Conservation (phyloP, 2,329 filamentous ascomycete species). For the Celoporthe dispersa region DNA sequence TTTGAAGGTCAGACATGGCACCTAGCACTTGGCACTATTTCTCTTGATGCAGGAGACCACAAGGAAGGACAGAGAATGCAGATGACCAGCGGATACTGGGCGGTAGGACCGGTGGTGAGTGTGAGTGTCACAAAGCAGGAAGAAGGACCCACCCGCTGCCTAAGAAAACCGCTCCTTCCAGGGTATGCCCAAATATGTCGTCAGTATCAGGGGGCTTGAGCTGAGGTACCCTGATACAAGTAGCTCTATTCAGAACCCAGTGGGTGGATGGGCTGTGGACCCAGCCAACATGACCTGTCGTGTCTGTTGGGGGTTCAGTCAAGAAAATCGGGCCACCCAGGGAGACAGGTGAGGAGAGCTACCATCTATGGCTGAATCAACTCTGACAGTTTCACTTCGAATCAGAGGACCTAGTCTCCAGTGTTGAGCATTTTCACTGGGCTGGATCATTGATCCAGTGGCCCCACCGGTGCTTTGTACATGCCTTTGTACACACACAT, state of each 20-base stretch:
- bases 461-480: not conserved
- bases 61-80: not conserved
- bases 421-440: not conserved
- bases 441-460: not conserved
- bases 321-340: too few relatives aligned
- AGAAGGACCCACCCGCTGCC: not conserved
- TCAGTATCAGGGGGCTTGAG: not conserved
- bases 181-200: not conserved
- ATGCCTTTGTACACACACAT: not conserved
- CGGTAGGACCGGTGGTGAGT: not conserved
- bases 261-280: too few relatives aligned
- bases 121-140: not conserved
- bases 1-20: not conserved
- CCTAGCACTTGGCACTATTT: not conserved
- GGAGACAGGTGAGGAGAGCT: too few relatives aligned
- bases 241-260: too few relatives aligned
- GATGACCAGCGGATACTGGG: not conserved
- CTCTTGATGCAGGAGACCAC: not conserved
- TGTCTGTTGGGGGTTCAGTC: too few relatives aligned
- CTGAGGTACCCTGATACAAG: not conserved
- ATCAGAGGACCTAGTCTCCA: not conserved
- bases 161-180: not conserved
- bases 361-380: too few relatives aligned
- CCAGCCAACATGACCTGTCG: too few relatives aligned
- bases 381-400: not conserved